These are phyloP conservation scores for Tetracladium marchalianum DNA, from an alignment of 495 filamentous ascomycete species.

Conservation along the genomic window DNA sequence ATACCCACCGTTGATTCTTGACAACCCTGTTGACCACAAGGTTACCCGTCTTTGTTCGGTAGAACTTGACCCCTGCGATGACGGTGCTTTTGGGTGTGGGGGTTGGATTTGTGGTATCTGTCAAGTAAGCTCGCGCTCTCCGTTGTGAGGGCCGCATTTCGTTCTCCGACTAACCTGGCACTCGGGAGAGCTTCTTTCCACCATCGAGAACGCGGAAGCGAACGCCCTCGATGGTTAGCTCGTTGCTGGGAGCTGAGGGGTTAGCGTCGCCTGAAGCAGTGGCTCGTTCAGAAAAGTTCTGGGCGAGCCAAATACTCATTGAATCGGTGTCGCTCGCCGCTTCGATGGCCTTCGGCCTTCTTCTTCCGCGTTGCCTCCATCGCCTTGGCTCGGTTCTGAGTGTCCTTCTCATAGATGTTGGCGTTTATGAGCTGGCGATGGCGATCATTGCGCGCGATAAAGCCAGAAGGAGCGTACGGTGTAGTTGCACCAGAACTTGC, in stretches of 20 bases:
- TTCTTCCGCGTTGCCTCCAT: conserved; percentile 61
- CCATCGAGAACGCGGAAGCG: conserved; percentile 65
- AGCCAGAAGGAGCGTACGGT: conserved; percentile 32
- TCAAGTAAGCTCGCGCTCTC: too few relatives aligned
- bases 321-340: conserved; percentile 46
- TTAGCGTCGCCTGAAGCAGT: conserved; percentile 19
- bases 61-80: conserved; percentile 76
- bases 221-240: conserved; percentile 66
- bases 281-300: conserved; percentile 1
- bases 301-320: conserved; percentile 41
- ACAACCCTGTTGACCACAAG: too few relatives aligned
- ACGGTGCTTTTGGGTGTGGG: conserved; percentile 70
- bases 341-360: too few relatives aligned
- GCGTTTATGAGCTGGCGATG: conserved; percentile 87
- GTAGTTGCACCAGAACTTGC: conserved; percentile 22
- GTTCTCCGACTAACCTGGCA: conserved; percentile 63
- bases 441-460: conserved; percentile 73
- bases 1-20: too few relatives aligned
- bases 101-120: conserved; percentile 57
- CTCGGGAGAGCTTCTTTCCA: conserved; percentile 76
- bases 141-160: too few relatives aligned
- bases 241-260: conserved; percentile 35
- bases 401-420: conserved; percentile 68
- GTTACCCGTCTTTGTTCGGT: conserved; percentile 89
- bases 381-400: conserved; percentile 57